Percentiles rank a stretch among this genome's conserved stretches.
phyloP scores from a whole-genome alignment of 2,329 filamentous ascomycete species.

The Alternaria infectoria region DNA sequence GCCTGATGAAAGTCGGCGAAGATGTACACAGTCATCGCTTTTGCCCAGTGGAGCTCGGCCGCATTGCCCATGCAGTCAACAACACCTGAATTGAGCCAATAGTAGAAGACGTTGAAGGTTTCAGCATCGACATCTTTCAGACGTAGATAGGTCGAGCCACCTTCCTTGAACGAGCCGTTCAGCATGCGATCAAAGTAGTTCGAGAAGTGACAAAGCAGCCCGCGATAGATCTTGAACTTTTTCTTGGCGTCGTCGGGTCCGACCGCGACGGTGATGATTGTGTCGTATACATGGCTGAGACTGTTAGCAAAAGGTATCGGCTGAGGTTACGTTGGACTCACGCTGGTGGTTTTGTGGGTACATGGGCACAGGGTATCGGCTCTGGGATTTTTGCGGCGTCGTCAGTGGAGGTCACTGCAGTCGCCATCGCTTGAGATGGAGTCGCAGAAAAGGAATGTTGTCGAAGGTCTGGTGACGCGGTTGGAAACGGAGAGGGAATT shows the following conservation, averaged over 20 bases:
- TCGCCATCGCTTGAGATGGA: background rate
- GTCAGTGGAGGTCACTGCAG: background rate
- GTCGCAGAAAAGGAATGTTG: background rate
- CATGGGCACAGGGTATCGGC: background rate
- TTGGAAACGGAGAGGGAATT: background rate
- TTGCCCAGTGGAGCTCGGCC: no score
- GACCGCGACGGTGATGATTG: background rate
- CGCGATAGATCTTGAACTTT: background rate
- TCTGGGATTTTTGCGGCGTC: background rate
- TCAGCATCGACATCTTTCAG: background rate
- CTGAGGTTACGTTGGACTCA: rapidly evolving
- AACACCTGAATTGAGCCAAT: background rate
- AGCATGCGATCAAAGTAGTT: background rate
- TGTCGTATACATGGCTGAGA: background rate
- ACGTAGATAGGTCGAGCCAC: background rate
- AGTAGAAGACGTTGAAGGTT: background rate
- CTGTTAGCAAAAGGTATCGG: background rate
- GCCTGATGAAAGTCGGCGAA: background rate
- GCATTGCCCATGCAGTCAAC: no score
- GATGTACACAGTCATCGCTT: background rate
- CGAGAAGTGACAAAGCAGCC: background rate
- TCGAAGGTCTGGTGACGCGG: background rate
- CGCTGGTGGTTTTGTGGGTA: background rate
- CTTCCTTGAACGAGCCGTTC: background rate
- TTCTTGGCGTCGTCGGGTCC: background rate